Base-by-base conservation (phyloP, 306 rosid genomes). In the Adenanthera pavonina region DNA sequence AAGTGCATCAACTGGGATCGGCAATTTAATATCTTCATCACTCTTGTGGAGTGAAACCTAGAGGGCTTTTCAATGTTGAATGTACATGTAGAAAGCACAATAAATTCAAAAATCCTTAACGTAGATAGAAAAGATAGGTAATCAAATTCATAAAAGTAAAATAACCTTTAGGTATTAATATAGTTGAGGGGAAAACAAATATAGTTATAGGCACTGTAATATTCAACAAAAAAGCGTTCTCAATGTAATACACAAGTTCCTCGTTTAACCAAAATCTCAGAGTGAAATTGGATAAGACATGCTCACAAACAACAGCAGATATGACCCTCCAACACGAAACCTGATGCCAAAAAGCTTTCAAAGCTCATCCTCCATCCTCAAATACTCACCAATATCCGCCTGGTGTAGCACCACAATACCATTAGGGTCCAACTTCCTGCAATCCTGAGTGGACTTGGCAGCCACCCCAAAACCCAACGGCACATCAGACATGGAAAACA, bases 311-410 rank as follows among this genome's bases (percentile, higher is more conserved):
- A 20, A 41, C 41, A 41, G 47, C 49, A 40, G 56, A 15, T 44
- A 79, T 8, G 53, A 56, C 64, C 47, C n/a, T 59, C 83, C 80
- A 76, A 35, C 70, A 54, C 40, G 20, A 41, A 69, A 59, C 76
- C 65, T 9, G 4, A 1, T 25, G 19, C 38, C 64, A 56, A 72
- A 72, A 72, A 72, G 61, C 64, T 16, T 5, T 92, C 87, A 94
- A 81, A 95, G 98, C 41, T 95, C 97, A 76, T 95, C 98, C 73
- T 93, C 99, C 93, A 91, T 89, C 76, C 99, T 90, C 92, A 95
- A 89, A 72, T 93, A 95, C 88, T 91, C 98, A 7, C 97, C 99
- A 5, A 95, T 85, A 85, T 95, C 99, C 1, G 89, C 90, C 86
- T 95, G 99, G 83, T 92, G 99, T 19, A 92, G 89, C 33, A 95